phyloP scores from a whole-genome alignment of 768 basidiomycete species.

The Hypholoma fasciculare region DNA sequence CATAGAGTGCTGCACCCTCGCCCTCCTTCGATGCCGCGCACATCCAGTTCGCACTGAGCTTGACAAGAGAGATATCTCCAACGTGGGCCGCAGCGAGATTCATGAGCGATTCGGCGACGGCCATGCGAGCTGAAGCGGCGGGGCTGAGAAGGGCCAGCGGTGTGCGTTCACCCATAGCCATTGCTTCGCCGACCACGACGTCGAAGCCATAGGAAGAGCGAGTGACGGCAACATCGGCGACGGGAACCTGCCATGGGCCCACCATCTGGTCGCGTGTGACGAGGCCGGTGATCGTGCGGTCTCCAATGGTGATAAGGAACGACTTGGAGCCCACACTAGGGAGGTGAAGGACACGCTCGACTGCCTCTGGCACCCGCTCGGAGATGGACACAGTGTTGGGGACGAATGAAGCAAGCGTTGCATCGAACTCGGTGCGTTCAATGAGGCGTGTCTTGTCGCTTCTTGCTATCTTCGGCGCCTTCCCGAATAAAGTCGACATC shows the following conservation, averaged over 20 bases:
- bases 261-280: conserved; percentile 99
- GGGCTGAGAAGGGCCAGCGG: conserved; percentile 87
- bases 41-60: conserved; percentile 99
- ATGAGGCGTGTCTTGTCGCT: conserved; percentile 52
- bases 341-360: conserved; percentile 81
- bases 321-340: conserved; percentile 95
- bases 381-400: conserved; percentile 39
- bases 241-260: conserved; percentile 97
- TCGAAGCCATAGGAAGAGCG: conserved; percentile 94
- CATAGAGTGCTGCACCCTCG: conserved; percentile 88
- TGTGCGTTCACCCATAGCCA: conserved; percentile 98
- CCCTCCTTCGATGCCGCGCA: conserved; percentile 87
- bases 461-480: conserved; percentile 89
- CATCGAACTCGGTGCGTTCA: conserved; percentile 60
- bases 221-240: conserved; percentile 96
- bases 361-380: conserved; percentile 61
- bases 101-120: conserved; percentile 90
- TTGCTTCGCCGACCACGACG: conserved; percentile 83
- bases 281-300: conserved; percentile 90
- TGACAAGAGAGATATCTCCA: conserved; percentile 69
- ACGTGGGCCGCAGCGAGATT: conserved; percentile 86
- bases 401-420: conserved; percentile 66
- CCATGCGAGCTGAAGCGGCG: conserved; percentile 94
- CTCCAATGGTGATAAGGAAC: conserved; percentile 98
- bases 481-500: conserved; percentile 97